Base-by-base conservation (phyloP, 202 grass and related monocot species). In the Musa balbisiana region DNA sequence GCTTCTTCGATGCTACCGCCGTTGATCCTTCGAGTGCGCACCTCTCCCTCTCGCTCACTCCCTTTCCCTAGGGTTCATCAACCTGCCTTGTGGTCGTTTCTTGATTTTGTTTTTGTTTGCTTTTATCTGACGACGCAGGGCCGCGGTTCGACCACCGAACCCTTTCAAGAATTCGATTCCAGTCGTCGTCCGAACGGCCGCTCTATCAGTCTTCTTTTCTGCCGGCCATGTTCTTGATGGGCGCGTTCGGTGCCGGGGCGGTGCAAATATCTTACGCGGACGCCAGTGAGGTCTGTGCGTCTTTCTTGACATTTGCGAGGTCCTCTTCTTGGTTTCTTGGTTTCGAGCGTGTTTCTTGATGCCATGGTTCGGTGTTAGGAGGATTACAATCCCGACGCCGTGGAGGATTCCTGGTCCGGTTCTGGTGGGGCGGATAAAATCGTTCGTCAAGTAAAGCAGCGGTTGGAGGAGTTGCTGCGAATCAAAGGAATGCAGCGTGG, bases 231-330 rank as follows among this genome's bases (percentile, higher is more conserved):
- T 91, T 89, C 23, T 77, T 91, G 29, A 74, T 84, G 23, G 26
- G 56, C 49, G 79, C 81, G 17, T 62, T 87, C n/a, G 84, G 80
- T 49, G 60, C 89, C 20, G 84, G 81, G 11, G 75, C 78, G 14
- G 2, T 91, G 16, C 82, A 79, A 26, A 73, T 82, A 43, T 89
- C 78, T 64, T 85, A 87, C 52, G 86, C 92, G 3, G 92, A 96
- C 65, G 77, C 79, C 58, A 74, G 80, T 71, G 88, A 78, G 71
- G 70, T 83, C 79, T 71, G 33, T 43, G 33, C 4, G 33, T 43
- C 33, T 43, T 43, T 43, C 33, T 43, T 0, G 33, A 43, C 33
- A 43, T 43, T 43, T 43, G 0, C 33, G 33, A 43, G 33, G 33
- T 6, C 4, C 33, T 43, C 33, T 43, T 43, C 33, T 43, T 5